Evolutionary conservation across 2,329 filamentous ascomycete genomes (phyloP), one percentile per base, ranked within the genome.

Genomic region (Thielaviopsis ethacetica): DNA sequence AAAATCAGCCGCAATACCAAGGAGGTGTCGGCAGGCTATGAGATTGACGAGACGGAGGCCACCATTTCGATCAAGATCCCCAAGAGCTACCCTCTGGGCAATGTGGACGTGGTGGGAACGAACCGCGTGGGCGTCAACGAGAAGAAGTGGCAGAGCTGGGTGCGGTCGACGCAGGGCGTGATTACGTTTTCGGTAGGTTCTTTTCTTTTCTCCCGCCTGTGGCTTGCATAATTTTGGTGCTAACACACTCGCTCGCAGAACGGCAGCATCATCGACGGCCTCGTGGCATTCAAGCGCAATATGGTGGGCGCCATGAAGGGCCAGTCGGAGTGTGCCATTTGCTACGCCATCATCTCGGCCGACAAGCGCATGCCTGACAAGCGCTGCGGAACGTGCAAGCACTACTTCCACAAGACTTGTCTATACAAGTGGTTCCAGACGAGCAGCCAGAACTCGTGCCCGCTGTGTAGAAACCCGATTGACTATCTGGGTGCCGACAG

Each of bases 381-480:
- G 77, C 78, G 82, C 58, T 98, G 93, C 70, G 77, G 80, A 53
- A 97, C 91, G 1, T 98, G 93, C 77, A 91, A 90, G 76, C 91
- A 98, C 71, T 75, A 87, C 57, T 98, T 97, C 75, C 93, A 98
- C 71, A 80, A 85, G 0, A 81, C 81, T 2, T 98, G 93, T 72
- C 72, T 98, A 71, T 95, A 89, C 75, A 91, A 91, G 72, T 98
- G 93, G 93, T 97, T 98, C 76, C 87, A 88, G 76, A 91, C 80
- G 65, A 95, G 90, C 69, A 94, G 88, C 70, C 85, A 88, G 67
- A 93, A 87, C 66, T 91, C 86, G 54, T 98, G 93, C 71, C 93
- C 93, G 54, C 75, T 98, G 63, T 98, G 93, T 72, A 79, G 93
- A 65, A 95, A 94, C 69, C 84, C 86, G 22, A 96, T 96, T 69